Percentiles rank a stretch among this genome's conserved stretches.
Evolutionary conservation across 331 rosid genomes (phyloP).

Genomic region (Dryas integrifolia): DNA sequence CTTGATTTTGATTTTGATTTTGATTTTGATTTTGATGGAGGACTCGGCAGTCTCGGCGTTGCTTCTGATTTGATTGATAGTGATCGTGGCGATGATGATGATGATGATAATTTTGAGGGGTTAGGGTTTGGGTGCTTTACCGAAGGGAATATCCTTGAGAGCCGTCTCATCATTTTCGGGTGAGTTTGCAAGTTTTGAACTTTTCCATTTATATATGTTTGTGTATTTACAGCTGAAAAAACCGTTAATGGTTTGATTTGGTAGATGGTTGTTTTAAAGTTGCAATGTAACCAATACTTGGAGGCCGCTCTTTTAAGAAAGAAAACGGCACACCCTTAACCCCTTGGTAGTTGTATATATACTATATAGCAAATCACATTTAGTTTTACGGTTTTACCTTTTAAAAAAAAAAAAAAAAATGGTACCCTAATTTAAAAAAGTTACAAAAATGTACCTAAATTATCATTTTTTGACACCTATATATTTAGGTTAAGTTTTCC

Average conservation of each 20-base stretch:
- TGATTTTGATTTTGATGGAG: constrained; percentile 5
- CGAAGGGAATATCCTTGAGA: constrained; percentile 53
- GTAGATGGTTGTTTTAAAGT: too few species aligned
- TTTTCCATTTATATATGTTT: neutral
- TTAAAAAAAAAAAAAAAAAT: too few species aligned
- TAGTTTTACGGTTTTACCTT: too few species aligned
- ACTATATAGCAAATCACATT: too few species aligned
- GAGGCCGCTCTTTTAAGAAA: too few species aligned
- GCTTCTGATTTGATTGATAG: constrained; percentile 24
- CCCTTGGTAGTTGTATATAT: too few species aligned
- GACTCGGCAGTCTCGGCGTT: constrained; percentile 25
- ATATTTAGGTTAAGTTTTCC: too few species aligned
- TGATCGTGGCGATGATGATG: constrained; percentile 3
- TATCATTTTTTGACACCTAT: too few species aligned
- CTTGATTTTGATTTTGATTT: constrained; percentile 21
- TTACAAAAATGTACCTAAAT: too few species aligned
- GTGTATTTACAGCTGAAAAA: neutral
- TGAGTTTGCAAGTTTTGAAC: neutral
- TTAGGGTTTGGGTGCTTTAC: constrained; percentile 39
- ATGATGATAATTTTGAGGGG: constrained; percentile 24
- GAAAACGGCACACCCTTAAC: too few species aligned
- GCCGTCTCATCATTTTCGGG: constrained; percentile 34
- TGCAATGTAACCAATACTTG: too few species aligned
- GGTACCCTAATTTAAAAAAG: too few species aligned
- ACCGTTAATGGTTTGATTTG: neutral